Evolutionary conservation across 2,329 filamentous ascomycete species (phyloP).

Genomic region (Colletotrichum sp.): DNA sequence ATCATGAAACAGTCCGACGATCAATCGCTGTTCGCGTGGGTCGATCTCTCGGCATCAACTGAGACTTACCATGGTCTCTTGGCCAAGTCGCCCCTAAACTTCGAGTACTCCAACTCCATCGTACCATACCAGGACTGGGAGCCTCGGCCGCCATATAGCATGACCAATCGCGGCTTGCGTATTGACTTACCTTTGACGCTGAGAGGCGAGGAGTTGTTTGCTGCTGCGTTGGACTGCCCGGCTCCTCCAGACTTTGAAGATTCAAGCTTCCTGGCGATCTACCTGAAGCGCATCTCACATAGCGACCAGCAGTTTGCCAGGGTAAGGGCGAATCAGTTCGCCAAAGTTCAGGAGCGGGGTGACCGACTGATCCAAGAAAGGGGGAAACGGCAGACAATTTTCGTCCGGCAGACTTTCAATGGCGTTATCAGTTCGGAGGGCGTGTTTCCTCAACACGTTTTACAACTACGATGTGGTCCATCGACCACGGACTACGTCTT

Average conservation of each 20-base stretch:
- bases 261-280: neutral
- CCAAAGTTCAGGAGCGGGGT: neutral
- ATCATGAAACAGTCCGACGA: neutral
- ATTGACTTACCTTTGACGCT: neutral
- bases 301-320: neutral
- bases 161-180: neutral
- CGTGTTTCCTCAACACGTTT: neutral
- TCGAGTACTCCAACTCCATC: neutral
- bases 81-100: neutral
- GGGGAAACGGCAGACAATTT: neutral
- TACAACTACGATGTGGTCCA: neutral
- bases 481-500: neutral
- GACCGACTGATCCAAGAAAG: accelerated
- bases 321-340: neutral
- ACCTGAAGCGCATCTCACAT: neutral
- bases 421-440: neutral
- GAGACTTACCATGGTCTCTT: neutral
- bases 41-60: neutral
- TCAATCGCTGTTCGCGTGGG: neutral
- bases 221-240: neutral
- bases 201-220: neutral
- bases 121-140: neutral
- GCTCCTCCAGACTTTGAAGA: neutral
- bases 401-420: neutral
- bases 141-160: neutral